phyloP scores from a whole-genome alignment of 2,329 filamentous ascomycete genomes.

The Orbilia quercus region DNA sequence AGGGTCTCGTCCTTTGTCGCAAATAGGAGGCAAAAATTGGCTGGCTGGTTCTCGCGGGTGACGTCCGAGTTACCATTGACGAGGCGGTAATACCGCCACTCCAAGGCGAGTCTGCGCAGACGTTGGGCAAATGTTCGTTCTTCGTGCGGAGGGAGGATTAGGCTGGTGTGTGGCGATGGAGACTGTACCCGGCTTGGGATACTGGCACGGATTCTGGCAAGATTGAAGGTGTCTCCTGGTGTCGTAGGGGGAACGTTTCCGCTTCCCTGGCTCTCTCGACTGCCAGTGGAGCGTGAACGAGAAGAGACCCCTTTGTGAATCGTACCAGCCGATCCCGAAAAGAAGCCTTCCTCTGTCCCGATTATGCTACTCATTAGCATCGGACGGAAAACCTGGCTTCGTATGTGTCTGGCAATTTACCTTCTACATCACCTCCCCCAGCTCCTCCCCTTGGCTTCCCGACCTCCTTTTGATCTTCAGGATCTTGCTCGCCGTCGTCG shows the following conservation, averaged over 20 bases:
- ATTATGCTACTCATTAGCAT: slow-evolving; percentile 53
- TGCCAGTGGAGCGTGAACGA: slow-evolving; percentile 51
- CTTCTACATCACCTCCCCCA: slow-evolving; percentile 44
- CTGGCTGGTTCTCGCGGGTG: slow-evolving; percentile 51
- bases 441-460: slow-evolving; percentile 40
- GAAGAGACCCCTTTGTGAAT: slow-evolving; percentile 43
- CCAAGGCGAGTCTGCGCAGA: slow-evolving; percentile 52
- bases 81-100: slow-evolving; percentile 54
- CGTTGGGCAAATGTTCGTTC: slow-evolving; percentile 55
- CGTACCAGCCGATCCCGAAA: slow-evolving; percentile 43
- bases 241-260: slow-evolving; percentile 37
- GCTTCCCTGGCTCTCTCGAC: slow-evolving; percentile 53
- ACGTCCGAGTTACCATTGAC: slow-evolving; percentile 48
- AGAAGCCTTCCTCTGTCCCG: slow-evolving; percentile 52
- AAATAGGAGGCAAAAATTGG: slow-evolving; percentile 50
- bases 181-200: slow-evolving; percentile 53
- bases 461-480: slow-evolving; percentile 45
- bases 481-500: slow-evolving; percentile 43
- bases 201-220: slow-evolving; percentile 55
- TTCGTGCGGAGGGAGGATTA: slow-evolving; percentile 54
- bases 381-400: slow-evolving; percentile 44
- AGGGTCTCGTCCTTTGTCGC: slow-evolving; percentile 53
- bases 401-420: slow-evolving; percentile 56
- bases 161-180: slow-evolving; percentile 47
- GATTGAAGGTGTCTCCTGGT: slow-evolving; percentile 54